phyloP scores from a whole-genome alignment of 2,329 filamentous ascomycete genomes.

The Neonectria ditissima region DNA sequence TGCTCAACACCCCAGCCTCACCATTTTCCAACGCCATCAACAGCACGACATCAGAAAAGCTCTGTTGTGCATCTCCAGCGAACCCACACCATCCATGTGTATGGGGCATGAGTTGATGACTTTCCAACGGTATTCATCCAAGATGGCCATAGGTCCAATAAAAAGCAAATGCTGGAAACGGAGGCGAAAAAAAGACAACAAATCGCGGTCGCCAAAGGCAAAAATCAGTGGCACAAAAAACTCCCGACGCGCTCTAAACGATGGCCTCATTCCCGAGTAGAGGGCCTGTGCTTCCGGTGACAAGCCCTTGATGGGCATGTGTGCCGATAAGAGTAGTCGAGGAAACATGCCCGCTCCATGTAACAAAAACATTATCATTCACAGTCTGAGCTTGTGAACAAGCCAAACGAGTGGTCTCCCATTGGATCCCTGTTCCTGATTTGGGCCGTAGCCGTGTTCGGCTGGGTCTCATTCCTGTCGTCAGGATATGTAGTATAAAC shows the following conservation, averaged over 20 bases:
- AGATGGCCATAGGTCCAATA: slow-evolving; percentile 25
- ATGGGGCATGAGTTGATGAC: slow-evolving; percentile 21
- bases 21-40: slow-evolving; percentile 38
- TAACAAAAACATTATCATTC: slow-evolving; percentile 47
- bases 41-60: slow-evolving; percentile 20
- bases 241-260: slow-evolving; percentile 43
- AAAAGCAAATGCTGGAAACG: slow-evolving; percentile 22
- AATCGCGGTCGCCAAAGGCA: slow-evolving; percentile 30
- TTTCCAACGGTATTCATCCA: slow-evolving; percentile 27
- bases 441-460: slow-evolving; percentile 44
- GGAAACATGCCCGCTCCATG: slow-evolving; percentile 33
- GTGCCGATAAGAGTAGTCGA: slow-evolving; percentile 27
- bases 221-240: slow-evolving; percentile 33
- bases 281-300: slow-evolving; percentile 35
- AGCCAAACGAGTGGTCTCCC: slow-evolving; percentile 28
- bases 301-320: slow-evolving; percentile 30
- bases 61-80: slow-evolving; percentile 26
- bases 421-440: slow-evolving; percentile 44
- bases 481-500: slow-evolving; percentile 44
- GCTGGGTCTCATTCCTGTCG: slow-evolving; percentile 40
- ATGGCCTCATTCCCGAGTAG: slow-evolving; percentile 36
- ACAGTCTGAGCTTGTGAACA: slow-evolving; percentile 40
- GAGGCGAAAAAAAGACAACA: slow-evolving; percentile 21
- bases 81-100: slow-evolving; percentile 20
- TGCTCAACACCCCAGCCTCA: slow-evolving; percentile 40